Evolutionary conservation across 169 alveolate species (phyloP), one percentile per base, ranked within the genome.

Genomic region (Babesia divergens): DNA sequence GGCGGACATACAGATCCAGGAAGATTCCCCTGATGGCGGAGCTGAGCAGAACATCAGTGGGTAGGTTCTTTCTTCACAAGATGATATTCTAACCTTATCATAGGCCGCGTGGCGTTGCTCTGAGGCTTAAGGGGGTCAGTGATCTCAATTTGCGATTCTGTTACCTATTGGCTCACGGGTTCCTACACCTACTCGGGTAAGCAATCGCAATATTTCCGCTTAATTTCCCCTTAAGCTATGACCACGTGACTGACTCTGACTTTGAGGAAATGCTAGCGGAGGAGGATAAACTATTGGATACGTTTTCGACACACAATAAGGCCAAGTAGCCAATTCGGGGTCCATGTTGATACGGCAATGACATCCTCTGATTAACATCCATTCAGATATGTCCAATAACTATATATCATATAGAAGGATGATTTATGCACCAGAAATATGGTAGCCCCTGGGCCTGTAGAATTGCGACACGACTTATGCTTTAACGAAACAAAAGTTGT

Each of bases 151-250:
- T 54, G 50, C 68, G 84, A 51, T 42, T 80, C 37, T 68, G 88
- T 38, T 80, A 53, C 26, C 47, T 80, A 22, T 44, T 80, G n/a
- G 83, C 84, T 4, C 88, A 80, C 44, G 88, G 88, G 8, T n/a
- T 80, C 18, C 46, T 80, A 58, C 88, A 80, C 43, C 50, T 80
- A 13, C 32, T 80, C n/a, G 88, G 88, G 86, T 77, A 67, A 29
- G 74, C 7, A 20, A 4, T 28, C 14, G 8, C 38, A n/a, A 22
- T 44, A 11, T 6, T 38, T 6, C n/a, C n/a, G 1, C 13, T 46
- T 5, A 0, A 28, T n/a, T 20, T 29, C 6, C 9, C 40, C 28
- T 14, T 7, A 29, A 77, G 86, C 11, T 70, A 80, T 80, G 84
- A 80, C 53, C 88, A 80, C 55, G 67, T 26, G 24, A 37, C 28